These are phyloP conservation scores for Oidium heveae DNA, from an alignment of 2,329 filamentous ascomycete species.

Conservation along the genomic window DNA sequence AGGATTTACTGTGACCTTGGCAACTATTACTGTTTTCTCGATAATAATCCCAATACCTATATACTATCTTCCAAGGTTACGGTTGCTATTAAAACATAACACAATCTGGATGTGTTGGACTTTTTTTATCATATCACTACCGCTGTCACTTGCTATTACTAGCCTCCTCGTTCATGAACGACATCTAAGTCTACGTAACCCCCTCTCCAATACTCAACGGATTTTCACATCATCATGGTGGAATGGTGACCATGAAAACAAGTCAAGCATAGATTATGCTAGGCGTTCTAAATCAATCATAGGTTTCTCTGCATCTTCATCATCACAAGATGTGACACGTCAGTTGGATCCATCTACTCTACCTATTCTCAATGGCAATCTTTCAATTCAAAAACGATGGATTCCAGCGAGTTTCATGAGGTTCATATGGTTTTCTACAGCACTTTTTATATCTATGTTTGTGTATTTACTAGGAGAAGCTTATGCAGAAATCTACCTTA, in stretches of 20 bases:
- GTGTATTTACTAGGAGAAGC: slow-evolving; percentile 44
- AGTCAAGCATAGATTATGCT: slow-evolving; percentile 17
- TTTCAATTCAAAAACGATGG: slow-evolving; percentile 19
- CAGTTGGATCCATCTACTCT: slow-evolving; percentile 7
- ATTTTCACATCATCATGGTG: slow-evolving; percentile 43
- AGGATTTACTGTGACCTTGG: slow-evolving; percentile 38
- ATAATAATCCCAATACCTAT: slow-evolving; percentile 32
- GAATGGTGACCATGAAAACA: slow-evolving; percentile 28
- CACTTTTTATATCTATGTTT: slow-evolving; percentile 33
- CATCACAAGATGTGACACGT: slow-evolving; percentile 12
- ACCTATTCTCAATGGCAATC: slow-evolving; percentile 3
- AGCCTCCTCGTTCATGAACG: slow-evolving; percentile 39
- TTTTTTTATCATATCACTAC: slow-evolving; percentile 44
- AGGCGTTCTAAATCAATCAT: slow-evolving; percentile 16
- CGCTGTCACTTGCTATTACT: slow-evolving; percentile 37
- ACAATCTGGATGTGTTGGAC: slow-evolving; percentile 46
- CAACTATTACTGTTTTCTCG: slow-evolving; percentile 33
- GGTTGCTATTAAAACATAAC: slow-evolving; percentile 33
- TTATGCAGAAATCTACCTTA: slow-evolving; percentile 42
- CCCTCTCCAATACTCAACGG: slow-evolving; percentile 38
- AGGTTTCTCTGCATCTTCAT: slow-evolving; percentile 10
- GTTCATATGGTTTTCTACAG: slow-evolving; percentile 44
- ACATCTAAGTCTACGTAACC: slow-evolving; percentile 32
- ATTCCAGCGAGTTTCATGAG: slow-evolving; percentile 40
- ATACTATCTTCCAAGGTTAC: slow-evolving; percentile 27